A percentile compares a stretch with the other conserved stretches of the same genome.
phyloP scores from a whole-genome alignment of 768 basidiomycete genomes.

The Podaxis rugospora region DNA sequence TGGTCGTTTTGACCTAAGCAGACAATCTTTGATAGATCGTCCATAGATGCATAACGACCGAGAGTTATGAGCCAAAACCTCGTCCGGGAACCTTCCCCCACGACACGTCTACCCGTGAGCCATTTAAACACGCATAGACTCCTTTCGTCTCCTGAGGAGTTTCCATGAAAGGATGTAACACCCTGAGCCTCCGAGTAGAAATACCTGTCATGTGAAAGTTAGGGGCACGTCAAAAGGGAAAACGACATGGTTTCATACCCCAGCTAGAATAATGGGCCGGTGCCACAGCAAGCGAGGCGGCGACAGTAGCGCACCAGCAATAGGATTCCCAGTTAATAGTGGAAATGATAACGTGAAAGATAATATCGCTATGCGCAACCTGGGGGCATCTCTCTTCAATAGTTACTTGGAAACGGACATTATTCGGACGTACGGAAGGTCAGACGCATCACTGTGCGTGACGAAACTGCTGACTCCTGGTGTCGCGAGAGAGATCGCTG shows the following conservation, averaged over 20 bases:
- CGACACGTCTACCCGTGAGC: background rate
- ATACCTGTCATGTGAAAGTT: constrained; percentile 19
- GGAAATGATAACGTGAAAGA: constrained; percentile 42
- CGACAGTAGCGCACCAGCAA: constrained; percentile 45
- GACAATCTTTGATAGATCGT: background rate
- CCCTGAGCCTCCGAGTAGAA: constrained; percentile 28
- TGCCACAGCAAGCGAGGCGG: constrained; percentile 34
- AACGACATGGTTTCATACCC: constrained; percentile 24
- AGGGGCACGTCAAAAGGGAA: background rate
- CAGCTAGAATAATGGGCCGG: constrained; percentile 39
- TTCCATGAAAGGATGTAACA: constrained; percentile 29
- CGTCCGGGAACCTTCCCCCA: background rate
- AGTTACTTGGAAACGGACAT: background rate
- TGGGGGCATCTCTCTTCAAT: constrained; percentile 11
- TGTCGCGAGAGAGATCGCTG: constrained; percentile 37
- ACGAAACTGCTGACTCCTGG: constrained; percentile 35
- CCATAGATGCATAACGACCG: background rate
- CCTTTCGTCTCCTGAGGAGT: constrained; percentile 26
- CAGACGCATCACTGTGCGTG: constrained; percentile 35
- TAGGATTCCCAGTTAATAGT: constrained; percentile 45
- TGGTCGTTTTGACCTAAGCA: too few species aligned
- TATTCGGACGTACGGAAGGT: constrained; percentile 35
- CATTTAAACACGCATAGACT: constrained; percentile 18
- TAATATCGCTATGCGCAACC: constrained; percentile 37
- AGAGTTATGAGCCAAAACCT: too few species aligned